A percentile compares a stretch with the other conserved stretches of the same genome.
Evolutionary conservation across 2,329 filamentous ascomycete species (phyloP).

Genomic region (Epichloe uncinata): DNA sequence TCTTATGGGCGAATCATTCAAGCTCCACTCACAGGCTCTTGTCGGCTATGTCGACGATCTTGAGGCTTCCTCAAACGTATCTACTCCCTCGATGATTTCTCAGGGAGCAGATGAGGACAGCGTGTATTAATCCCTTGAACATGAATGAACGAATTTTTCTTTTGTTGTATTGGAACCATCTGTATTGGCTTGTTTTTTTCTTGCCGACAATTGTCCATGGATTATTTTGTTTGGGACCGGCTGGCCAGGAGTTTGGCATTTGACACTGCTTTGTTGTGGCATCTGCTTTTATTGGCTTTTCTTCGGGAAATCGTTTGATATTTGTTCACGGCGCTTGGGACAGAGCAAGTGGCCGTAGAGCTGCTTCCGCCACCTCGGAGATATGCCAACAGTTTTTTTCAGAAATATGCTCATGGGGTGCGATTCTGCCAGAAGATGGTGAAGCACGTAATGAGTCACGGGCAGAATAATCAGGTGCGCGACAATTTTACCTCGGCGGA

Average conservation of each 20-base stretch:
- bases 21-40: constrained; percentile 87
- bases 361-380: constrained; percentile 9
- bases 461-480: constrained; percentile 11
- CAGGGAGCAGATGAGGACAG: constrained; percentile 59
- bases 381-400: constrained; percentile 10
- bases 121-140: constrained; percentile 46
- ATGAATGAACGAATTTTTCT: constrained; percentile 34
- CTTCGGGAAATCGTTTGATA: constrained; percentile 12
- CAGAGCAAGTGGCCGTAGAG: constrained; percentile 22
- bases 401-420: constrained; percentile 9
- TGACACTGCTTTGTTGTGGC: constrained; percentile 20
- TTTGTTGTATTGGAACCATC: neutral
- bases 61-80: constrained; percentile 54
- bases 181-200: neutral
- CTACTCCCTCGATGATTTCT: constrained; percentile 58
- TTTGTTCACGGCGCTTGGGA: constrained; percentile 23
- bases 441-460: constrained; percentile 13
- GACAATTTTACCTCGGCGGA: constrained; percentile 12
- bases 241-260: constrained; percentile 9
- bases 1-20: constrained; percentile 96
- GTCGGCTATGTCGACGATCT: constrained; percentile 85
- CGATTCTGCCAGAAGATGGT: constrained; percentile 14
- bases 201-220: neutral
- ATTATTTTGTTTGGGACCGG: neutral
- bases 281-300: constrained; percentile 8